phyloP scores from a whole-genome alignment of 176 grass and related monocot genomes.

The sorghum (Sorghum bicolor) region DNA sequence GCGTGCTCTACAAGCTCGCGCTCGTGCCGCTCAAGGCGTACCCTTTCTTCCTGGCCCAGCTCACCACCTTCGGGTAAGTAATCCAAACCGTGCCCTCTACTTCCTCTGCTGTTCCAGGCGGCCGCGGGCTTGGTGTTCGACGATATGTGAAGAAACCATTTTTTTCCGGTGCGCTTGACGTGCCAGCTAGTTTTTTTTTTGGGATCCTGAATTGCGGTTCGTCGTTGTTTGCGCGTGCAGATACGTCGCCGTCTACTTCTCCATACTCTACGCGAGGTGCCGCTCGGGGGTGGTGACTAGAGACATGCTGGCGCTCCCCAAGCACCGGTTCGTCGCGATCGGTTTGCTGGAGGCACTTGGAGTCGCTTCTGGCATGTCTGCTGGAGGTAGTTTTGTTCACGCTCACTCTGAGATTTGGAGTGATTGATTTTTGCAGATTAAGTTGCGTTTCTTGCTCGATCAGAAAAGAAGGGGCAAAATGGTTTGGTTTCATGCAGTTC shows the following conservation, averaged over 20 bases:
- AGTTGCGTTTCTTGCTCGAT: neutral
- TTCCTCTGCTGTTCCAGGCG: neutral
- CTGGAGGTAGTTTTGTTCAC: constrained; percentile 51
- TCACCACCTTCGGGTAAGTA: constrained; percentile 83
- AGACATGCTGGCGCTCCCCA: constrained; percentile 56
- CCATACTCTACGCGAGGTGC: constrained; percentile 65
- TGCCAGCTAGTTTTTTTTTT: neutral
- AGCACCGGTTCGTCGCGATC: constrained; percentile 44
- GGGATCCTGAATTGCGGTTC: neutral
- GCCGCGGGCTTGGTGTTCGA: constrained; percentile 26
- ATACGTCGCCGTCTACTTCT: constrained; percentile 82
- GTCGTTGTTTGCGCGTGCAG: constrained; percentile 23
- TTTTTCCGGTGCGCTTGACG: neutral
- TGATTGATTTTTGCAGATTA: neutral
- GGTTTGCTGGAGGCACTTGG: constrained; percentile 85
- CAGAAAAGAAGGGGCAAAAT: neutral
- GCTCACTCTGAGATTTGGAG: neutral
- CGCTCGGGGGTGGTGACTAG: constrained; percentile 48
- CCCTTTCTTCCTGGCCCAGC: constrained; percentile 89
- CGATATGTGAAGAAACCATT: constrained; percentile 7
- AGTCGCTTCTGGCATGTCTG: constrained; percentile 84
- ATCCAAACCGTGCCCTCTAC: neutral
- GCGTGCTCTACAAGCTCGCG: constrained; percentile 90
- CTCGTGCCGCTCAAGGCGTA: constrained; percentile 82
- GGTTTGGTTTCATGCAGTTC: neutral